phyloP scores from a whole-genome alignment of 371 early-diverging fungal genomes.

The Rhizopus microsporus region DNA sequence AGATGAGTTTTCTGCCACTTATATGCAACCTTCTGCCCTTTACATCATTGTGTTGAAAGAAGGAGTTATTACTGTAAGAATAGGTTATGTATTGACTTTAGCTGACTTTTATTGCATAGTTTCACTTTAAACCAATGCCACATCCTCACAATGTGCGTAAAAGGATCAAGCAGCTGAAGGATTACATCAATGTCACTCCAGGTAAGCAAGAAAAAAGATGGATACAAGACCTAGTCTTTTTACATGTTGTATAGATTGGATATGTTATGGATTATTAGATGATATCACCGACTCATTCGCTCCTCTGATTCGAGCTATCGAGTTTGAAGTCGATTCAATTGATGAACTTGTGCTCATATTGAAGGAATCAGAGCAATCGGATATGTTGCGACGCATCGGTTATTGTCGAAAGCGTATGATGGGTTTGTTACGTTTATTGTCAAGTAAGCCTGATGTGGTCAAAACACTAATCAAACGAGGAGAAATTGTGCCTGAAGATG shows the following conservation, averaged over 20 bases:
- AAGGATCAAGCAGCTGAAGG: constrained; percentile 71
- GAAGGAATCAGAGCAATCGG: constrained; percentile 82
- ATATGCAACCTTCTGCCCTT: constrained; percentile 77
- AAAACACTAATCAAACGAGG: constrained; percentile 78
- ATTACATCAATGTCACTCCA: constrained; percentile 65
- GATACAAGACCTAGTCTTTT: not conserved
- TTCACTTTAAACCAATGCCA: constrained; percentile 70
- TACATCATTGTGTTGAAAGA: constrained; percentile 83
- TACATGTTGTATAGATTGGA: constrained; percentile 66
- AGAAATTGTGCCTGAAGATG: constrained; percentile 49
- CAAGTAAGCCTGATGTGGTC: constrained; percentile 80
- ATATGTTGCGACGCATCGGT: constrained; percentile 88
- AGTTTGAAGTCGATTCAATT: constrained; percentile 89
- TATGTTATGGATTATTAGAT: constrained; percentile 85
- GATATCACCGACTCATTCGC: constrained; percentile 86
- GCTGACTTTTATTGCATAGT: constrained; percentile 33
- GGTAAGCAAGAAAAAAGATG: constrained; percentile 27
- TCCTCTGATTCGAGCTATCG: constrained; percentile 74
- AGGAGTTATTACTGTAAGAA: constrained; percentile 74
- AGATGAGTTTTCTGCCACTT: constrained; percentile 62
- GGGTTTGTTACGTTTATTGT: constrained; percentile 71
- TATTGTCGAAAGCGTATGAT: constrained; percentile 80
- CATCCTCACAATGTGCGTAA: constrained; percentile 77
- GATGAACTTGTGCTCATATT: constrained; percentile 91
- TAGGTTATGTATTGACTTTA: not conserved